These are phyloP conservation scores for Diplodia seriata DNA, from an alignment of 2,329 filamentous ascomycete genomes.

Conservation along the genomic window DNA sequence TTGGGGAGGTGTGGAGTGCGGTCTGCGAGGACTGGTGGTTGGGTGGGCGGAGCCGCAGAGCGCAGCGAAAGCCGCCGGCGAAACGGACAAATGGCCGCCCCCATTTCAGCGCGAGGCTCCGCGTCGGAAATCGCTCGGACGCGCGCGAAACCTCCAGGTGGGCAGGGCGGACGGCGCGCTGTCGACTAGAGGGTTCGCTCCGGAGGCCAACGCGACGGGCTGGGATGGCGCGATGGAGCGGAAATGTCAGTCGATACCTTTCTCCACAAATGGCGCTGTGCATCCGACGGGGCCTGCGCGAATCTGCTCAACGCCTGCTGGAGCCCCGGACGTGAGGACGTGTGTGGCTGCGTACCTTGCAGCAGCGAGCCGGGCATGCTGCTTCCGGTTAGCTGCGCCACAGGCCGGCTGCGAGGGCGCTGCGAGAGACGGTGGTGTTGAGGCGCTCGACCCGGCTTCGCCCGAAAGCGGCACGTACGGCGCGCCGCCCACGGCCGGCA, in stretches of 20 bases:
- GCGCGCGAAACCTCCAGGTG: neutral
- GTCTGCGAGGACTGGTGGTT: constrained; percentile 1
- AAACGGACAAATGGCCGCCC: constrained; percentile 29
- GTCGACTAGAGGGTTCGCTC: constrained; percentile 27
- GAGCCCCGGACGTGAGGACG: constrained; percentile 15
- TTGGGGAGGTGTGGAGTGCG: constrained; percentile 26
- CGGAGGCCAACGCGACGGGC: constrained; percentile 8
- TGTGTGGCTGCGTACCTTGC: constrained; percentile 23
- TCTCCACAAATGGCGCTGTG: constrained; percentile 29
- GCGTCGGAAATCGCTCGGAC: constrained; percentile 27
- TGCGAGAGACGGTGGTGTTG: constrained; percentile 24
- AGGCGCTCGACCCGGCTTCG: constrained; percentile 25
- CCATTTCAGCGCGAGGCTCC: neutral
- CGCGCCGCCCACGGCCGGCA: constrained; percentile 3
- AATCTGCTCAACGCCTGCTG: constrained; percentile 23
- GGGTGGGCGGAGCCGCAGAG: constrained; percentile 14
- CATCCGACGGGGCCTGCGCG: constrained; percentile 18
- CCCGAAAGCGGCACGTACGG: constrained; percentile 14
- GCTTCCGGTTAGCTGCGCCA: constrained; percentile 25
- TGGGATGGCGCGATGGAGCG: constrained; percentile 29
- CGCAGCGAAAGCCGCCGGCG: constrained; percentile 30
- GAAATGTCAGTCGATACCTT: constrained; percentile 29
- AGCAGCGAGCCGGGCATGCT: constrained; percentile 7
- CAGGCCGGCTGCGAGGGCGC: constrained; percentile 8
- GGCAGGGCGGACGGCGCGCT: constrained; percentile 2